Evolutionary conservation across 306 rosid species (phyloP).

Genomic region (Lathyrus oleraceus): DNA sequence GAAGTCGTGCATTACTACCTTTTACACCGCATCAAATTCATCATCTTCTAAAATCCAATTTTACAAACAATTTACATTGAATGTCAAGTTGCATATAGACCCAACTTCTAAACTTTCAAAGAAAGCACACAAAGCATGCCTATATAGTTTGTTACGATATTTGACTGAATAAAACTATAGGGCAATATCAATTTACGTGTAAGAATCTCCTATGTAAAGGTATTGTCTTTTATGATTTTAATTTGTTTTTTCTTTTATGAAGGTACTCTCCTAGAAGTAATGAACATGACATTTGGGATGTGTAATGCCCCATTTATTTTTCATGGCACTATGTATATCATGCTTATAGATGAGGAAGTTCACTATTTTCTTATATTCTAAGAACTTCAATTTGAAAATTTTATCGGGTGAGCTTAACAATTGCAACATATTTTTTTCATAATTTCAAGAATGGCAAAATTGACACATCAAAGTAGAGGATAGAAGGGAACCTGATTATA

Average conservation of each 20-base stretch:
- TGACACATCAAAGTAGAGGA: slow-evolving; percentile 19
- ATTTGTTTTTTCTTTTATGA: neutral
- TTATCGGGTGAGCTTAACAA: neutral
- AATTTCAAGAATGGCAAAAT: slow-evolving; percentile 20
- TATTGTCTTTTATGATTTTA: neutral
- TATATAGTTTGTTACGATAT: neutral
- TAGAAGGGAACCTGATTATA: slow-evolving; percentile 52
- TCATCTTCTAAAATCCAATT: neutral
- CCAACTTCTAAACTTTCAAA: neutral
- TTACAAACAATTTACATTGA: neutral
- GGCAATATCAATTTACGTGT: too few species aligned
- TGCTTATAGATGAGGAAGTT: neutral
- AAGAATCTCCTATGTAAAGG: neutral
- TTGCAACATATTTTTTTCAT: slow-evolving; percentile 1
- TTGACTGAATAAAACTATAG: neutral
- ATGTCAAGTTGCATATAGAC: neutral
- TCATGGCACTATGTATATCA: neutral
- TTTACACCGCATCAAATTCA: neutral
- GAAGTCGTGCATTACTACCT: neutral
- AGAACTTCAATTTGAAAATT: slow-evolving; percentile 16
- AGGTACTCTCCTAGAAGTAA: neutral
- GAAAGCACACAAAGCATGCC: neutral
- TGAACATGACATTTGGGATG: neutral
- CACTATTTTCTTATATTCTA: neutral
- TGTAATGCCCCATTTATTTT: neutral